Evolutionary conservation across 352 stramenopile species (phyloP), one percentile per base, ranked within the genome.

Genomic region (Phytophthora pini): DNA sequence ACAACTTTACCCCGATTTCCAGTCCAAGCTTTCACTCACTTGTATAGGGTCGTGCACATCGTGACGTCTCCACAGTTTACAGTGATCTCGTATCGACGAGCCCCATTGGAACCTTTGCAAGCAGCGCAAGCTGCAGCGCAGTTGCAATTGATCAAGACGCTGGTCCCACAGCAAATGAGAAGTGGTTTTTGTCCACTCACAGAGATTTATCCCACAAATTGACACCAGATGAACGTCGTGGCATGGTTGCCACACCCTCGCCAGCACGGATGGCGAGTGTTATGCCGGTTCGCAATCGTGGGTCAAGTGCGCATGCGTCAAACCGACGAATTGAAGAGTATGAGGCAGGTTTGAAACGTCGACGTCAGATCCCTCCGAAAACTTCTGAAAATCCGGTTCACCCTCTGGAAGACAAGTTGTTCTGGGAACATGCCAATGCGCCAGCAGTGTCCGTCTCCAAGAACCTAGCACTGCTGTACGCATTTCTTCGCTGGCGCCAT

Each of bases 41-140:
- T 86, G n/a, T 83, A 84, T 34, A 73, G 74, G 27, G 72, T 90
- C 13, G 39, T 83, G 15, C 66, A 81, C 8, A 65, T 88, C 9
- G 64, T 89, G 50, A 40, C 67, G 13, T 91, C 80, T 5, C 79
- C 82, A 5, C 77, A 89, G 49, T 89, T 91, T 40, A 89, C 80
- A 0, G 79, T 91, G 56, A 88, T 91, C 45, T 91, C 82, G n/a
- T 91, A 89, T 44, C 72, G 80, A 11, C 80, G 82, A 45, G 82
- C 82, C 22, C 78, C 80, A 10, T 41, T 62, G n/a, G 68, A 76
- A 12, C 51, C 59, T 3, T 13, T 54, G 17, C 59, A 70, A 72
- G 49, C 48, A n/a, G 61, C 55, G 61, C 5, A 56, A 39, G 34
- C 17, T 38, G 40, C 36, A 11, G 41, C 57, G 32, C 58, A 61